A percentile compares a stretch with the other conserved stretches of the same genome.
Conservation (phyloP, 2,329 filamentous ascomycete genomes). For the Epichloe brachyelytri region DNA sequence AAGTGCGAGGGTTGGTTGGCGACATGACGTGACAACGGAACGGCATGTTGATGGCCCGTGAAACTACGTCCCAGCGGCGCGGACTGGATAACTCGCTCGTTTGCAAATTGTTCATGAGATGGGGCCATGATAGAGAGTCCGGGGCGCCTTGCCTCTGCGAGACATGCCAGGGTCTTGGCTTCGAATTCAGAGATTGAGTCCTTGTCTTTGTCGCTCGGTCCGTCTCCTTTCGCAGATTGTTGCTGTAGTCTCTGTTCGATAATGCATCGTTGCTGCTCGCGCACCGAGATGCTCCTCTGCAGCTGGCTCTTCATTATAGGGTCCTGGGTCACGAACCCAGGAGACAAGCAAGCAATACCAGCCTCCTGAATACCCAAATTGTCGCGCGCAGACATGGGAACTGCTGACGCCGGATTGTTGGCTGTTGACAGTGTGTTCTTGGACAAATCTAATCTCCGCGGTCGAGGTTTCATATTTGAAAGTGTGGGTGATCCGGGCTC, state of each 20-base stretch:
- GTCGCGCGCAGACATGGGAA: conserved; percentile 69
- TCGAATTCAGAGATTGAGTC: conserved; percentile 34
- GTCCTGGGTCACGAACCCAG: conserved; percentile 91
- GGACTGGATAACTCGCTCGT: conserved; percentile 92
- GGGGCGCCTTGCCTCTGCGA: conserved; percentile 71
- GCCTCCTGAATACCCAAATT: conserved; percentile 80
- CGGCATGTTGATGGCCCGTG: conserved; percentile 72
- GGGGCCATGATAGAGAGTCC: conserved; percentile 92
- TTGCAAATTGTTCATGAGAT: conserved; percentile 79
- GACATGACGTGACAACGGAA: conserved; percentile 63
- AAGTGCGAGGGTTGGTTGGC: conserved; percentile 73
- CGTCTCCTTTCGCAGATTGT: conserved; percentile 68
- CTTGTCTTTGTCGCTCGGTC: conserved; percentile 43
- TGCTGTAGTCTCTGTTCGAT: conserved; percentile 87
- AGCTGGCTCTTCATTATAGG: conserved; percentile 94
- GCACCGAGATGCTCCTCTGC: conserved; percentile 82
- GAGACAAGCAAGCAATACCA: conserved; percentile 85
- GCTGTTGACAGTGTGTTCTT: conserved; percentile 41
- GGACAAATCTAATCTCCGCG: conserved; percentile 57
- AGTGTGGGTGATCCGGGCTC: conserved; percentile 82
- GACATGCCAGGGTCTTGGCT: conserved; percentile 60
- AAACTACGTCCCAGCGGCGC: conserved; percentile 92
- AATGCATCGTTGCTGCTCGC: conserved; percentile 87
- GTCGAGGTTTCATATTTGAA: conserved; percentile 55
- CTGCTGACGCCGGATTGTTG: conserved; percentile 45